Base-by-base conservation (phyloP, 2,329 filamentous ascomycete genomes). In the Apiospora sp. region DNA sequence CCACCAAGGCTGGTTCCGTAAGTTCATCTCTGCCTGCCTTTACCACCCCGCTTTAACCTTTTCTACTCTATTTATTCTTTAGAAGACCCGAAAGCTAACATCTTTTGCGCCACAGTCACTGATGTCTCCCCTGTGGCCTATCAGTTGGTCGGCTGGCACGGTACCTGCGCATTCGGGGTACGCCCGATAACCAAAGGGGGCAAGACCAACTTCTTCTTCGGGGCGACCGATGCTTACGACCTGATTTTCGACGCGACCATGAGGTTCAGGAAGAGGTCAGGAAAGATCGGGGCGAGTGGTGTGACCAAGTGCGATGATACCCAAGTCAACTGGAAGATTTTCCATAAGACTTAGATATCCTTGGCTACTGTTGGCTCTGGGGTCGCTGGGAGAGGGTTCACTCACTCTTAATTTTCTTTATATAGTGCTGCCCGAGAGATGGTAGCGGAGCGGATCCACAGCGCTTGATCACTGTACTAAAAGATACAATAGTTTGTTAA, bases 171-270 rank as follows among this genome's bases (percentile, higher is more conserved):
- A 34, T 41, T 64, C 3, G 58, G 58, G 10, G 58, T 64, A 4
- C 19, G 22, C 10, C 58, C 58, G 19, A 34, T 64, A 34, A 16
- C n/a, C 58, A 41, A 64, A 4, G 58, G 22, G 3, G 34, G 19
- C 34, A 41, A 34, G 16, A n/a, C 34, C 58, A 64, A 64, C 34
- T 41, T 64, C 58, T 64, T n/a, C 19, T 64, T 64, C 10, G 58
- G 58, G 14, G 22, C 58, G 8, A 34, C 22, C 34, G 58, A 64
- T 6, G 19, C n/a, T 22, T 34, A 41, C 10, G 58, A 64, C 8
- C 19, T 64, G 5, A 22, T 41, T 19, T 64, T 64, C 34, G 58
- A 64, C 12, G 58, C 58, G 34, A 41, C 34, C 58, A 64, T 64
- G 58, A 64, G 34, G 2, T 64, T 41, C 58, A 41, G n/a, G 34